These are phyloP conservation scores for Magnolia changhungtana DNA, from an alignment of 164 flowering plant species.

Conservation along the genomic window DNA sequence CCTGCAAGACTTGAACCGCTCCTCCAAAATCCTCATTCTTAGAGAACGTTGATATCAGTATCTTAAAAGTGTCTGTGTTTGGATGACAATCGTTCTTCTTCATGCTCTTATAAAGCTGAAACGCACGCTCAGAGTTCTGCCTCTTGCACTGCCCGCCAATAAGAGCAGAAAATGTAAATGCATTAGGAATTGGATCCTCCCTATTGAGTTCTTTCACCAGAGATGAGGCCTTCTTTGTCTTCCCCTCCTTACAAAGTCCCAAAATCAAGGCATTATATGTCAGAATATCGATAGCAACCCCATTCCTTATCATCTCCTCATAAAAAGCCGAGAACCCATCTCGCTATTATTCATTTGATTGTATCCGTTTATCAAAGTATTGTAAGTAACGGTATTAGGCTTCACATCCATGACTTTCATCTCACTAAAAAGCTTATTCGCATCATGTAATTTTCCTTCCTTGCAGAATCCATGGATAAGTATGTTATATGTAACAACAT, in stretches of 20 bases:
- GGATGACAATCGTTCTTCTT: slow-evolving; percentile 62
- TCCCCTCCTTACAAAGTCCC: slow-evolving; percentile 79
- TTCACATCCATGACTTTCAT: slow-evolving; percentile 56
- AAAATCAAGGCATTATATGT: slow-evolving; percentile 78
- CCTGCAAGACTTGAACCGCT: slow-evolving; percentile 52
- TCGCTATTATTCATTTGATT: slow-evolving; percentile 53
- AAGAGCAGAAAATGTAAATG: slow-evolving; percentile 78
- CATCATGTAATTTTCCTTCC: slow-evolving; percentile 67
- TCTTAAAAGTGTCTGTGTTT: slow-evolving; percentile 46
- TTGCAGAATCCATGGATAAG: slow-evolving; percentile 72
- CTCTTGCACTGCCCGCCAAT: slow-evolving; percentile 75
- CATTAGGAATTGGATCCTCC: slow-evolving; percentile 59
- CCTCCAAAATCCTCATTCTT: slow-evolving; percentile 73
- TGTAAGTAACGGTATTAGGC: slow-evolving; percentile 72
- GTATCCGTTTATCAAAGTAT: slow-evolving; percentile 70
- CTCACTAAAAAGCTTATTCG: slow-evolving; percentile 53
- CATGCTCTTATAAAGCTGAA: slow-evolving; percentile 69
- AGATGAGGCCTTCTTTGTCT: slow-evolving; percentile 79
- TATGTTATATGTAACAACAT: slow-evolving; percentile 63
- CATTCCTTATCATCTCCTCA: slow-evolving; percentile 65
- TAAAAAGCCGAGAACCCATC: slow-evolving; percentile 51
- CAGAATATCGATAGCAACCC: slow-evolving; percentile 58
- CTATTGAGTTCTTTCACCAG: slow-evolving; percentile 66
- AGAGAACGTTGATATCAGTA: slow-evolving; percentile 53
- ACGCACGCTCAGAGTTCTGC: slow-evolving; percentile 64